Evolutionary conservation across 331 rosid species (phyloP), one percentile per base, ranked within the genome.

Genomic region (Ulmus americana): DNA sequence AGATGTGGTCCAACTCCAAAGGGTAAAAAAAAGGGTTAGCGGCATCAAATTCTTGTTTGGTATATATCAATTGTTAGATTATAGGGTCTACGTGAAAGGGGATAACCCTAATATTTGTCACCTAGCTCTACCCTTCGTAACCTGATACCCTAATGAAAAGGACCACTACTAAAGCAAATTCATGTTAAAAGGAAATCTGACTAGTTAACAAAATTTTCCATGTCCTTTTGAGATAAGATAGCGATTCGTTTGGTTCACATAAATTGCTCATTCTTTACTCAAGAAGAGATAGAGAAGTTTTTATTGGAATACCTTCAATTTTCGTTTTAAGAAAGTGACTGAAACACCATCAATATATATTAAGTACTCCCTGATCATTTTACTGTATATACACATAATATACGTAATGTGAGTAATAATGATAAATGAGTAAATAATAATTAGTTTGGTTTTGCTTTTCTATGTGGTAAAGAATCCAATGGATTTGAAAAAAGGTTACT

Each of bases 11-110:
- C 35, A 28, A 3, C 35, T 28, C 35, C 4, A 28, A 28, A 28
- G 35, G 4, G 35, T 28, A 28, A 28, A 28, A 28, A 39, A 61
- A 61, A 61, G 66, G n/a, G 20, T 61, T 44, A 44, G 35, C 1
- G 14, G 66, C 66, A 61, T 43, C 53, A 43, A 61, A 44, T 61
- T 61, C 66, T 43, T 43, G 15, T 61, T 20, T 44, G 53, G 66
- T 52, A 44, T 45, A 61, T 20, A 44, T 61, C 53, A 39, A 39
- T 44, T 61, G 52, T 44, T 43, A 61, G 66, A 61, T 40, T 39
- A 28, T 28, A 39, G 63, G 63, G 63, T 59, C 63, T 47, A 38
- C 9, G 39, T 40, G 15, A 28, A 59, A 47, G 47, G 3, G 63
- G 28, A 40, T 43, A 44, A 45, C 66, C 41, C 52, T 18, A 61